phyloP scores from a whole-genome alignment of 1,284 basidiomycete genomes.

The Anthracocystis panici-leucophaei region DNA sequence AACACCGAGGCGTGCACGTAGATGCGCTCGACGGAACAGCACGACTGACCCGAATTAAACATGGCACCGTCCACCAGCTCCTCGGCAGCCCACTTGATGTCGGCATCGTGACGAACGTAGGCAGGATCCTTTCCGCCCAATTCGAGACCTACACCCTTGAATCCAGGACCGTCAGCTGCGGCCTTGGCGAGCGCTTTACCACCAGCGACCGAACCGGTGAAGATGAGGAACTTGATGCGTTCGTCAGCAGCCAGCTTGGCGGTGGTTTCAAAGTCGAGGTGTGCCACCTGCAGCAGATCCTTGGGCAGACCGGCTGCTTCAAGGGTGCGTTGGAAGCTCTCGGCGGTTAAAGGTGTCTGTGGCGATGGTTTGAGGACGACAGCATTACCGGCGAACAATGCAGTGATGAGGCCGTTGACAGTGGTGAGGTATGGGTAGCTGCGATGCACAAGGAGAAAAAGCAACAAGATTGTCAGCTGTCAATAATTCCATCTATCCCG shows the following conservation, averaged over 20 bases:
- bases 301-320: constrained; percentile 80
- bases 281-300: constrained; percentile 82
- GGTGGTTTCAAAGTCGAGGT: constrained; percentile 79
- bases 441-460: background rate
- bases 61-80: constrained; percentile 94
- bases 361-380: constrained; percentile 94
- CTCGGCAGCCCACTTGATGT: constrained; percentile 83
- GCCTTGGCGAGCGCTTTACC: constrained; percentile 77
- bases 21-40: constrained; percentile 88
- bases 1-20: constrained; percentile 89
- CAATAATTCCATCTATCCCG: no score
- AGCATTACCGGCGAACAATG: constrained; percentile 76
- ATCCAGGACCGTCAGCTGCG: constrained; percentile 74
- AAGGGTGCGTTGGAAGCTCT: constrained; percentile 81
- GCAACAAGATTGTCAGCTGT: background rate
- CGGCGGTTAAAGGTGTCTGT: constrained; percentile 88
- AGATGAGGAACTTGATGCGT: constrained; percentile 83
- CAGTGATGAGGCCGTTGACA: constrained; percentile 83
- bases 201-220: constrained; percentile 84
- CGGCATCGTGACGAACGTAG: constrained; percentile 86
- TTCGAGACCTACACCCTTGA: constrained; percentile 80
- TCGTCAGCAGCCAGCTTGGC: constrained; percentile 78
- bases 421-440: constrained; percentile 72
- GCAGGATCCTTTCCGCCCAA: constrained; percentile 96
- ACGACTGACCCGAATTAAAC: constrained; percentile 95